These are phyloP conservation scores for Panaeolus papilionaceus DNA, from an alignment of 768 basidiomycete genomes.

Conservation along the genomic window DNA sequence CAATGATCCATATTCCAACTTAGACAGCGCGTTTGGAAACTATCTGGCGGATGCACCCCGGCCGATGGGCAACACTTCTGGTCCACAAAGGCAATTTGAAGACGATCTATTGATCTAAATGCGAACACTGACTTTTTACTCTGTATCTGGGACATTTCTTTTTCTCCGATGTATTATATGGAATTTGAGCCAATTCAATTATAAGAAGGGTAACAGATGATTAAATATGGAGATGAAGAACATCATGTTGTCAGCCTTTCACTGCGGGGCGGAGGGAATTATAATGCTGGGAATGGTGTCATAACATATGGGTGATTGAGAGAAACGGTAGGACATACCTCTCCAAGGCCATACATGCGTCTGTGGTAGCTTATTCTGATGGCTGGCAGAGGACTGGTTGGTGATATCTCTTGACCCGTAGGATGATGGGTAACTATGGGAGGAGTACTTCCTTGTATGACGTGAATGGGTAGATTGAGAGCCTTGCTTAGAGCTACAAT, in stretches of 20 bases:
- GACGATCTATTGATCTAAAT: slow-evolving; percentile 73
- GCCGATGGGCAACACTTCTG: slow-evolving; percentile 53
- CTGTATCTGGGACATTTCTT: slow-evolving; percentile 44
- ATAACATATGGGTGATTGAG: slow-evolving; percentile 17
- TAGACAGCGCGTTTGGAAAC: slow-evolving; percentile 78
- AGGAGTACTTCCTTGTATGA: slow-evolving; percentile 85
- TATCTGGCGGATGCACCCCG: slow-evolving; percentile 77
- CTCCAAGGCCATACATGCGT: slow-evolving; percentile 93
- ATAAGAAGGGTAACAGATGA: slow-evolving; percentile 19
- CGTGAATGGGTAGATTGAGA: slow-evolving; percentile 86
- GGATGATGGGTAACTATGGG: slow-evolving; percentile 86
- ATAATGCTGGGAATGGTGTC: slow-evolving; percentile 68
- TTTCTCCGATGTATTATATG: slow-evolving; percentile 22
- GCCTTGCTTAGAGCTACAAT: slow-evolving; percentile 86
- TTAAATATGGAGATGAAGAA: slow-evolving; percentile 11
- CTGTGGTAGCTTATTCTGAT: slow-evolving; percentile 91
- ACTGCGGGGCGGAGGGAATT: slow-evolving; percentile 77
- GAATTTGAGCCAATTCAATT: neutral
- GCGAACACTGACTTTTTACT: slow-evolving; percentile 63
- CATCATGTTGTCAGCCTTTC: slow-evolving; percentile 21
- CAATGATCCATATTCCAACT: slow-evolving; percentile 82
- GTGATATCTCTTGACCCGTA: slow-evolving; percentile 36
- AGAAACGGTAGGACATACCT: slow-evolving; percentile 59
- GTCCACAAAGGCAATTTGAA: slow-evolving; percentile 51
- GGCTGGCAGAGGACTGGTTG: slow-evolving; percentile 40